Evolutionary conservation across 495 filamentous ascomycete species (phyloP), one percentile per base, ranked within the genome.

Genomic region (Penicillium flavigenum): DNA sequence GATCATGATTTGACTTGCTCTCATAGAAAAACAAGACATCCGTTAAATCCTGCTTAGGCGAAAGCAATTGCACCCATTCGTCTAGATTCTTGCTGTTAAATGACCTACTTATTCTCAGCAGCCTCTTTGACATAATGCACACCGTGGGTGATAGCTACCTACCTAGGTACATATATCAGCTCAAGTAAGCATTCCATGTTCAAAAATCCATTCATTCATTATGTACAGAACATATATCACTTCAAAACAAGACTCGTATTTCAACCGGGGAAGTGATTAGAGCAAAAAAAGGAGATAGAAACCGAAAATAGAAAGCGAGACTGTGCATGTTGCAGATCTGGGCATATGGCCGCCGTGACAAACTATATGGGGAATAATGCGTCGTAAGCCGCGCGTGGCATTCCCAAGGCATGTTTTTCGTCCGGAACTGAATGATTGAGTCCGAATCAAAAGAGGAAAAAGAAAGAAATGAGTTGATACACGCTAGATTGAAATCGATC

Each of bases 291-390:
- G 19, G 27, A 46, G 19, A 39, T 17, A 51, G 48, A 55, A 56
- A 31, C 38, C 47, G 38, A 58, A 58, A 64, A 56, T 54, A 45
- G 52, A 58, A 50, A 60, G 44, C 42, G 62, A 43, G 24, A 63
- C 46, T 62, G 62, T 62, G 66, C 55, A 64, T 61, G 19, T 63
- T 57, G 53, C 44, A 57, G 43, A 53, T 67, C 68, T 67, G 54
- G 65, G 52, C 56, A 61, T 63, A 54, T 57, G 58, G 62, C 55
- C 61, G 57, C 73, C 66, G 61, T 71, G 63, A 65, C 52, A 66
- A 72, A 76, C 70, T 74, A 67, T 72, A 64, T 72, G 72, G 72
- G 70, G 72, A 74, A 74, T 73, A 73, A 70, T 65, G 62, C 60
- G 44, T 68, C 54, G 49, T 47, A 57, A 54, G 56, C 36, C 47